Conservation (phyloP, 2,329 filamentous ascomycete species). For the Grosmannia clavigera region DNA sequence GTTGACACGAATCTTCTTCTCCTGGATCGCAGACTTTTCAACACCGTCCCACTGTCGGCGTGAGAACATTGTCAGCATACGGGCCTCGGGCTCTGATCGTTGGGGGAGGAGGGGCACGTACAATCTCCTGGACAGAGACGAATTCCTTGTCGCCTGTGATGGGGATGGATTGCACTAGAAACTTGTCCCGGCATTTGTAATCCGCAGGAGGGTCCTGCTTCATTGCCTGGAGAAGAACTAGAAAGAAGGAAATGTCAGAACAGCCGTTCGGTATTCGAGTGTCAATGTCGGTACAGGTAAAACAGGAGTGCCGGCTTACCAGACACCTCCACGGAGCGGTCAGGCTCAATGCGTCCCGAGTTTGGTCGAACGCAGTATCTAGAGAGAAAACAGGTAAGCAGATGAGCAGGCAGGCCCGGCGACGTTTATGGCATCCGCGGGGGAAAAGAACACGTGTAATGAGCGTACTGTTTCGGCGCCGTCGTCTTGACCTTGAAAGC, state of each 20-base stretch:
- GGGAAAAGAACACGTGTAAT: not conserved
- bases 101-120: conserved; percentile 30
- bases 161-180: conserved; percentile 23
- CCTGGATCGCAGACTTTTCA: conserved; percentile 67
- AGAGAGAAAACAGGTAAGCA: conserved; percentile 14
- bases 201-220: conserved; percentile 82
- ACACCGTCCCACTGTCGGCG: conserved; percentile 61
- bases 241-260: not conserved
- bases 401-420: conserved; percentile 4
- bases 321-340: conserved; percentile 81
- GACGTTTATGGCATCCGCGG: not conserved
- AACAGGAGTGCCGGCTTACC: conserved; percentile 39
- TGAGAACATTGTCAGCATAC: not conserved
- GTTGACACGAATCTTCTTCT: conserved; percentile 89
- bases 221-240: conserved; percentile 95
- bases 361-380: conserved; percentile 98
- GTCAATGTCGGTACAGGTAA: not conserved
- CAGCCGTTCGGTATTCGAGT: too few species aligned
- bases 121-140: conserved; percentile 66
- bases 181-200: conserved; percentile 53
- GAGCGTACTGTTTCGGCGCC: conserved; percentile 86
- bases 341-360: conserved; percentile 87
- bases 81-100: not conserved
- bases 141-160: conserved; percentile 77
- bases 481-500: conserved; percentile 94